A percentile compares a stretch with the other conserved stretches of the same genome.
These are phyloP conservation scores for Hamamelis virginiana DNA, from an alignment of 164 flowering plant species.

Conservation along the genomic window DNA sequence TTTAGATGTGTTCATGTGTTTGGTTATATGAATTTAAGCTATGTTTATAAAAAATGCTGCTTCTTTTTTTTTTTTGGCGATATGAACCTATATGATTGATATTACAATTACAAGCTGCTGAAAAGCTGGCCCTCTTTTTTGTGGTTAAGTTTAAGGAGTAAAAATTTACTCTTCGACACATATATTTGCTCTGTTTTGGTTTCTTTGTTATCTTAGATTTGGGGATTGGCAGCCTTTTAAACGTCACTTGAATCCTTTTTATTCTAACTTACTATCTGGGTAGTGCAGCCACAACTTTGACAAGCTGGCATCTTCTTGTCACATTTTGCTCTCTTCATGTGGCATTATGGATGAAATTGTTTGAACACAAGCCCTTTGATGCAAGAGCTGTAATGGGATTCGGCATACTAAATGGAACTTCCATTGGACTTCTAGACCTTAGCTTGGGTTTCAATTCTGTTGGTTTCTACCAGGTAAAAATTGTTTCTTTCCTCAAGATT, in stretches of 20 bases:
- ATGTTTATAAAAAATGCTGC: too few relatives aligned
- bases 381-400: conserved; percentile 78
- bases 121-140: background rate
- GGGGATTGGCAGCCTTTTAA: too few relatives aligned
- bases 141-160: too few relatives aligned
- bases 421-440: conserved; percentile 81
- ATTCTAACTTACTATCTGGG: background rate
- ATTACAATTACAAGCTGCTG: too few relatives aligned
- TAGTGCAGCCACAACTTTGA: conserved; percentile 78
- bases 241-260: background rate
- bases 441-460: conserved; percentile 90
- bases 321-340: conserved; percentile 88
- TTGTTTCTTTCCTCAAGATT: background rate
- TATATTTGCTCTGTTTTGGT: background rate
- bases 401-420: conserved; percentile 85
- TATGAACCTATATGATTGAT: too few relatives aligned
- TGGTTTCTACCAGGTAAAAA: conserved; percentile 85
- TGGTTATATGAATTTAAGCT: too few relatives aligned
- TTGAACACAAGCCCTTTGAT: conserved; percentile 88
- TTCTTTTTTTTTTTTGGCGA: too few relatives aligned
- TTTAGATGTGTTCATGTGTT: too few relatives aligned
- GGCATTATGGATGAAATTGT: conserved; percentile 75
- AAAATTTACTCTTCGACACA: background rate
- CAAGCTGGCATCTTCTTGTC: conserved; percentile 96
- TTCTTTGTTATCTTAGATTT: background rate